Evolutionary conservation across 805 yeast species (phyloP).

Genomic region (Candida multigemmis): DNA sequence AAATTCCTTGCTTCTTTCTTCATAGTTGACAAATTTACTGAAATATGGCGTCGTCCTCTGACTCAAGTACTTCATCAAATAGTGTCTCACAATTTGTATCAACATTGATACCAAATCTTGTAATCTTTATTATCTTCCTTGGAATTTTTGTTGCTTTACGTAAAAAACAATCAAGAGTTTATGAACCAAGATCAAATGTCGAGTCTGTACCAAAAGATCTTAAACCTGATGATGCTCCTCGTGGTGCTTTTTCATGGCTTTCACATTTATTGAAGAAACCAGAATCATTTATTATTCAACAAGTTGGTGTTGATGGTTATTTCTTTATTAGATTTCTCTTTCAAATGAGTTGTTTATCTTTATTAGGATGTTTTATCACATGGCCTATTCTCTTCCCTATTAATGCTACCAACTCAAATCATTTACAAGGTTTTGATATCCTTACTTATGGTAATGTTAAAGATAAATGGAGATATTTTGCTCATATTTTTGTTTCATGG

Average conservation of each 20-base stretch:
- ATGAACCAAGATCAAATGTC: slow-evolving; percentile 42
- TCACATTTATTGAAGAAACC: slow-evolving; percentile 42
- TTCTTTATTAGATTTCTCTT: slow-evolving; percentile 60
- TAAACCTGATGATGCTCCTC: slow-evolving; percentile 33
- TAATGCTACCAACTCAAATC: slow-evolving; percentile 61
- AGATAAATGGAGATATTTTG: slow-evolving; percentile 57
- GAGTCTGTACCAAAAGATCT: slow-evolving; percentile 37
- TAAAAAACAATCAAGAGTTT: slow-evolving; percentile 37
- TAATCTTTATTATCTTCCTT: slow-evolving; percentile 32
- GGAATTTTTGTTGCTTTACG: slow-evolving; percentile 31
- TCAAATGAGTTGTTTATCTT: slow-evolving; percentile 42
- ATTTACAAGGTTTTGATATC: slow-evolving; percentile 50
- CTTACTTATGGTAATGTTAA: slow-evolving; percentile 56
- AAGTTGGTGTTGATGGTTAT: slow-evolving; percentile 69
- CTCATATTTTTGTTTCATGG: slow-evolving; percentile 75
- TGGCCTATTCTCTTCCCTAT: slow-evolving; percentile 71
- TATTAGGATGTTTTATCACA: slow-evolving; percentile 43
- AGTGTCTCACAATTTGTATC: slow-evolving; percentile 45
- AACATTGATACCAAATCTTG: slow-evolving; percentile 34
- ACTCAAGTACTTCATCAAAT: slow-evolving; percentile 7
- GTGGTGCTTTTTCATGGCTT: slow-evolving; percentile 49
- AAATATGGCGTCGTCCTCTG: too few relatives aligned
- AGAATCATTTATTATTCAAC: slow-evolving; percentile 55
- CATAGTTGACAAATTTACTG: too few relatives aligned
- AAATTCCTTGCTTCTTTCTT: too few relatives aligned